Evolutionary conservation across 1,139 yeast genomes (phyloP), one percentile per base, ranked within the genome.

Genomic region (Saccharomycopsis hybrid): DNA sequence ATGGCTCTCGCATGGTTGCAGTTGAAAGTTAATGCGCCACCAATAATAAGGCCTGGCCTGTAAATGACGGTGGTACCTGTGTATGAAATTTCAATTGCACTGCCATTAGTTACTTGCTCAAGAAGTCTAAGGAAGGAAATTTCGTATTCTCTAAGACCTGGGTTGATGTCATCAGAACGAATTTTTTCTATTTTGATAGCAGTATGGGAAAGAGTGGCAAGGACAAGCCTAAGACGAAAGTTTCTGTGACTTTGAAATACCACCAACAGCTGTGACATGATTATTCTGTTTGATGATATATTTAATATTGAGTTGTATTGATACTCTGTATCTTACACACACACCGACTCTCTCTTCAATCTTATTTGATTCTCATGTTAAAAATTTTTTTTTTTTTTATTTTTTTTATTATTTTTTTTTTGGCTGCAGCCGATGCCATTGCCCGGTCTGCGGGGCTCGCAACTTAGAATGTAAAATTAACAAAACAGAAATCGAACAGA

Each of bases 11-110:
- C 72, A 31, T 71, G 67, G 5, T 96, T 94, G 62, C 97, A 90
- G 59, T 73, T 80, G 66, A 90, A 96, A 1, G 89, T 79, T 43
- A 82, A 67, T 31, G 84, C 77, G 2, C 98, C 98, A 24, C 98
- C 98, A 7, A 82, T 77, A 44, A 92, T 86, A 41, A 90, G 76
- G 9, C 99, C 99, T 0, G 99, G 99, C 58, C 77, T 76, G 65
- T 80, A 92, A 32, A 88, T 78, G 9, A 94, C 79, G 0, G 97
- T 85, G 4, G 98, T 90, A 85, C 98, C 98, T 0, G 98, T 92
- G 65, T 92, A 92, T 9, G 97, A 89, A 47, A 92, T 92, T 62
- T 92, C 97, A 42, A 94, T 87, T 31, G 79, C 79, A 9, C 94
- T 78, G 18, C 97, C 98, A 65, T 92, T 92, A 3, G 98, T 94